These are phyloP conservation scores for Solanum ossicruentum DNA, from an alignment of 257 asterid genomes.

Conservation along the genomic window DNA sequence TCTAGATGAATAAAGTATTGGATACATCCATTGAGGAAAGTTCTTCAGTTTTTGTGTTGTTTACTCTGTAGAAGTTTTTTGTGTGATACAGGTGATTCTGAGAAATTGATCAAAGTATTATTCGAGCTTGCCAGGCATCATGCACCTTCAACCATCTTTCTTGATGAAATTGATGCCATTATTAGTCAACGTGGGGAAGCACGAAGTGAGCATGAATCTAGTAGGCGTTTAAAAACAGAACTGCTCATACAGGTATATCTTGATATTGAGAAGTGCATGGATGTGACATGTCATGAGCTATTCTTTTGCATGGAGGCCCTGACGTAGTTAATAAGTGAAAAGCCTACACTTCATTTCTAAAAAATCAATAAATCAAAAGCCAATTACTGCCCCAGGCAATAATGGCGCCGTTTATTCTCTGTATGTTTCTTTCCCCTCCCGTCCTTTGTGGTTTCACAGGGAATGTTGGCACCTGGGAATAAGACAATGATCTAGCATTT, in stretches of 20 bases:
- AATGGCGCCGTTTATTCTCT: background rate
- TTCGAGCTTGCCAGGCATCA: slow-evolving; percentile 98
- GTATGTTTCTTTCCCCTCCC: background rate
- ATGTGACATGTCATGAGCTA: background rate
- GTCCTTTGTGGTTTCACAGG: background rate
- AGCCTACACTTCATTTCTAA: background rate
- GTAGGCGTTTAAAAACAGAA: slow-evolving; percentile 96
- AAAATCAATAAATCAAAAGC: too few species aligned
- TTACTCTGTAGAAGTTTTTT: background rate
- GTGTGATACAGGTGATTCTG: slow-evolving; percentile 80
- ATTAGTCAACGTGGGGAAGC: slow-evolving; percentile 99
- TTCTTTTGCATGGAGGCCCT: background rate
- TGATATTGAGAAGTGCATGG: slow-evolving; percentile 5
- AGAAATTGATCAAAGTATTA: slow-evolving; percentile 80
- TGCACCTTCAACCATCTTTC: slow-evolving; percentile 96
- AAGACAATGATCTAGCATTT: background rate
- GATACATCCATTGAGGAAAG: background rate
- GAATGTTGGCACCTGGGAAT: too few species aligned
- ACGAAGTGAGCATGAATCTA: slow-evolving; percentile 96
- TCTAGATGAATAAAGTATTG: background rate
- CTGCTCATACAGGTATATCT: slow-evolving; percentile 79
- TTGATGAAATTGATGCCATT: slow-evolving; percentile 95
- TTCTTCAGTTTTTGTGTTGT: background rate
- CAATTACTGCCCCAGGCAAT: background rate
- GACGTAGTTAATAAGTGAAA: background rate